These are phyloP conservation scores for Lithohypha guttulata DNA, from an alignment of 2,329 filamentous ascomycete species.

Conservation along the genomic window DNA sequence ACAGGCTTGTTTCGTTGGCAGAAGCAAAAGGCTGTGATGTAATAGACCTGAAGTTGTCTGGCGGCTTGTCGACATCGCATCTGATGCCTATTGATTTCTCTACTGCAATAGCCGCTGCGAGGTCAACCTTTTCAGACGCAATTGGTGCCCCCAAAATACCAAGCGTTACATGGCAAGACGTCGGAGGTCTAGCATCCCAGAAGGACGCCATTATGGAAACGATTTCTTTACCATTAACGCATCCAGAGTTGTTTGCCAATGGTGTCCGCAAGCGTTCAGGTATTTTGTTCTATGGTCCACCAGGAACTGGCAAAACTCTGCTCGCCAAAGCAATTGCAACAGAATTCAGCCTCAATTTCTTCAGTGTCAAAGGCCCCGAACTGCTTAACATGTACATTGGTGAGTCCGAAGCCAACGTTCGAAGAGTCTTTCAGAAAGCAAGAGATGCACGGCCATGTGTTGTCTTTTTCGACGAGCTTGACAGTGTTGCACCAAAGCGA, in stretches of 20 bases:
- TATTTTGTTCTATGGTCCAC: slow-evolving; percentile 84
- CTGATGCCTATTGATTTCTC: slow-evolving; percentile 80
- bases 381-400: slow-evolving; percentile 94
- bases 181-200: slow-evolving; percentile 83
- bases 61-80: slow-evolving; percentile 66
- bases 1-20: slow-evolving; percentile 65
- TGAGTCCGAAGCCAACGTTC: slow-evolving; percentile 84
- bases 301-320: slow-evolving; percentile 85
- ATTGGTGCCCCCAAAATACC: slow-evolving; percentile 97
- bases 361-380: slow-evolving; percentile 85
- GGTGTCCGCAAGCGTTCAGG: slow-evolving; percentile 97
- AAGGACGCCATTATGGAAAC: slow-evolving; percentile 97
- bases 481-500: slow-evolving; percentile 88
- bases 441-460: slow-evolving; percentile 77
- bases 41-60: slow-evolving; percentile 72
- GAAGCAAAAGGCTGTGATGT: slow-evolving; percentile 19
- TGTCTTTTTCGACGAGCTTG: slow-evolving; percentile 87
- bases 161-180: slow-evolving; percentile 92
- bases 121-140: slow-evolving; percentile 95
- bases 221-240: slow-evolving; percentile 81
- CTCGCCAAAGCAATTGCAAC: slow-evolving; percentile 87
- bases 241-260: slow-evolving; percentile 88
- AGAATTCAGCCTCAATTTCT: slow-evolving; percentile 89
- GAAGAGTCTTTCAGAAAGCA: slow-evolving; percentile 77
- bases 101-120: slow-evolving; percentile 82